Conservation (phyloP, 345 rosid species). For the Bruguiera parviflora region DNA sequence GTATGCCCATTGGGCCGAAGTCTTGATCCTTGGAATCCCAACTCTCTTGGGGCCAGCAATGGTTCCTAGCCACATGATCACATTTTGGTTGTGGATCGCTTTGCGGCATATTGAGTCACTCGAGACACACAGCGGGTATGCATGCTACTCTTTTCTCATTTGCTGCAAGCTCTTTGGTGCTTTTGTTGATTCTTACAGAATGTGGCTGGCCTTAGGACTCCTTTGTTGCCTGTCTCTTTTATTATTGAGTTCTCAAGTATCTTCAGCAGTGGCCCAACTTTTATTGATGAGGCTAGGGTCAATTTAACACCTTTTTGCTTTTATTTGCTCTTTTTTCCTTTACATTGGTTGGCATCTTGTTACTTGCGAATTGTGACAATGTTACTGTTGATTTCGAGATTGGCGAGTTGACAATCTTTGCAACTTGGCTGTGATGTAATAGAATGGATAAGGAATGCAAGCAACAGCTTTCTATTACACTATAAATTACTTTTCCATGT, state of each 20-base stretch:
- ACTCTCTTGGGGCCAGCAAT: slow-evolving; percentile 89
- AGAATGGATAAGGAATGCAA: not conserved
- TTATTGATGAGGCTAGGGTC: slow-evolving; percentile 28
- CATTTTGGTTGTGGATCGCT: slow-evolving; percentile 91
- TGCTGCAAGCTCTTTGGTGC: slow-evolving; percentile 23
- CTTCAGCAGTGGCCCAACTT: slow-evolving; percentile 24
- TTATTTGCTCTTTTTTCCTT: not conserved
- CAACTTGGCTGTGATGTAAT: not conserved
- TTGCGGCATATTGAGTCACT: slow-evolving; percentile 84
- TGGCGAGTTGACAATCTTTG: not conserved
- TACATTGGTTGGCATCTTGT: slow-evolving; percentile 10
- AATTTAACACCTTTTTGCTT: slow-evolving; percentile 11
- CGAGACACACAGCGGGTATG: slow-evolving; percentile 96
- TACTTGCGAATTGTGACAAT: not conserved
- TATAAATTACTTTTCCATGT: not conserved
- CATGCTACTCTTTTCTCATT: slow-evolving; percentile 24
- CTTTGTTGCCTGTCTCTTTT: slow-evolving; percentile 19
- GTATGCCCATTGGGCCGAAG: slow-evolving; percentile 90
- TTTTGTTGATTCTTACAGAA: slow-evolving; percentile 32
- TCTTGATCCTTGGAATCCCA: slow-evolving; percentile 82
- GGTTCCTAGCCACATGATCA: slow-evolving; percentile 87
- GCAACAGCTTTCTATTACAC: not conserved
- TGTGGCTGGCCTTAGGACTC: slow-evolving; percentile 33
- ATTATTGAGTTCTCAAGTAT: slow-evolving; percentile 23
- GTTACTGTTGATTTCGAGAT: not conserved